A percentile compares a stretch with the other conserved stretches of the same genome.
Conservation (phyloP, 1,284 basidiomycete genomes). For the Cutaneotrichosporon cutaneum region DNA sequence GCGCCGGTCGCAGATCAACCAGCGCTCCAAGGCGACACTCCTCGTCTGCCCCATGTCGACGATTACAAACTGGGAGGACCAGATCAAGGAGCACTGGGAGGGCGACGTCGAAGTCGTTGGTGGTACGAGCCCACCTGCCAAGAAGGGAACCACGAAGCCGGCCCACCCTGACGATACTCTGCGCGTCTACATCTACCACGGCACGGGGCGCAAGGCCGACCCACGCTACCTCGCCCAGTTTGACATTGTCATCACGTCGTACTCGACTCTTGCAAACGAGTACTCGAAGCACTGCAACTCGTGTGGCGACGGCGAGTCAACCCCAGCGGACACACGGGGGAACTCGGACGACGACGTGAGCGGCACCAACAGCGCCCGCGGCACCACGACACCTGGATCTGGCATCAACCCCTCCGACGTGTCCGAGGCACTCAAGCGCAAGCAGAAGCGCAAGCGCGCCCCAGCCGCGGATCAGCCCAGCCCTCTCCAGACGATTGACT, state of each 20-base stretch:
- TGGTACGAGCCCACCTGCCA: slow-evolving; percentile 46
- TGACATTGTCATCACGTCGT: slow-evolving; percentile 97
- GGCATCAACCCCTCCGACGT: slow-evolving; percentile 61
- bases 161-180: slow-evolving; percentile 52
- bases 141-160: slow-evolving; percentile 31
- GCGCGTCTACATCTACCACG: slow-evolving; percentile 93
- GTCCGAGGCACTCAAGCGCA: slow-evolving; percentile 57
- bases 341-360: slow-evolving; percentile 45
- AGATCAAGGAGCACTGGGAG: slow-evolving; percentile 92
- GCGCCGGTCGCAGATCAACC: slow-evolving; percentile 69
- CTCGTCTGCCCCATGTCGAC: slow-evolving; percentile 96
- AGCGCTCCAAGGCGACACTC: slow-evolving; percentile 83
- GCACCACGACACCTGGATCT: slow-evolving; percentile 52
- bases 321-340: slow-evolving; percentile 37
- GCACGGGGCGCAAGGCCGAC: slow-evolving; percentile 81
- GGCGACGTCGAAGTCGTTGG: slow-evolving; percentile 77
- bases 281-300: slow-evolving; percentile 83
- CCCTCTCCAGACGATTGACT: slow-evolving; percentile 91
- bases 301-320: slow-evolving; percentile 51
- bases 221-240: slow-evolving; percentile 82
- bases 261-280: slow-evolving; percentile 90
- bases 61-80: slow-evolving; percentile 98
- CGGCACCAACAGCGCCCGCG: slow-evolving; percentile 1
- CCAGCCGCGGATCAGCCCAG: slow-evolving; percentile 63
- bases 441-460: slow-evolving; percentile 51